Base-by-base conservation (phyloP, 441 rosid genomes). In the Adansonia madagascariensis region DNA sequence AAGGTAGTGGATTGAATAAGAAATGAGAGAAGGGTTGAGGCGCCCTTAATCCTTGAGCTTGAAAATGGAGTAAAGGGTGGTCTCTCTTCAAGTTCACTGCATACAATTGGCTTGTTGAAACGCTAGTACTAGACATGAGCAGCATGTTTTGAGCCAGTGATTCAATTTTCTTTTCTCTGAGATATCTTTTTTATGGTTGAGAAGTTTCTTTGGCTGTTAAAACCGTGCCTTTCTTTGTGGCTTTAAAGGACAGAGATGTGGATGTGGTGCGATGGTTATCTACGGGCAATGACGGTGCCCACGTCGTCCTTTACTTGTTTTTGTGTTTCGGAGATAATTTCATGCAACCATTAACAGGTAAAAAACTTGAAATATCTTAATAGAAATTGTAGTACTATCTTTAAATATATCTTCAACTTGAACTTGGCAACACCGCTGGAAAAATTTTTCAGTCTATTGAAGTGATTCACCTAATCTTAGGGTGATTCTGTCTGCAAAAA, bases 81-180 rank as follows among this genome's bases (percentile, higher is more conserved):
- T 77, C 87, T 82, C 80, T 82, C 84, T 81, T 91, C 81, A 83
- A 71, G 22, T 79, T 81, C 65, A 87, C 82, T 18, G 71, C 81
- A 43, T 31, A 3, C 31, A 1, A 27, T 27, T 82, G 90, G 70
- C 84, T 73, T 3, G 88, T 85, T 8, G 90, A 82, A 70, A 92
- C 91, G 35, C 95, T 27, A 22, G 89, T 85, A 20, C 95, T 88
- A 35, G 90, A 88, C 84, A 86, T 85, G 75, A 93, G 86, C 88
- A 91, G 53, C 90, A 89, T 89, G 61, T 93, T 91, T 82, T 93
- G 95, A 75, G 97, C 91, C 97, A 93, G 90, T 22, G 14, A 1
- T 35, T 52, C n/a, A 43, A 3, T 27, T 27, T 20, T 49, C 9
- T 52, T 3, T 31, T 62, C 8, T 62, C 44, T 6, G 1, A 27